Evolutionary conservation across 2,329 filamentous ascomycete genomes (phyloP), one percentile per base, ranked within the genome.

Genomic region (Teratosphaeria gauchensis): DNA sequence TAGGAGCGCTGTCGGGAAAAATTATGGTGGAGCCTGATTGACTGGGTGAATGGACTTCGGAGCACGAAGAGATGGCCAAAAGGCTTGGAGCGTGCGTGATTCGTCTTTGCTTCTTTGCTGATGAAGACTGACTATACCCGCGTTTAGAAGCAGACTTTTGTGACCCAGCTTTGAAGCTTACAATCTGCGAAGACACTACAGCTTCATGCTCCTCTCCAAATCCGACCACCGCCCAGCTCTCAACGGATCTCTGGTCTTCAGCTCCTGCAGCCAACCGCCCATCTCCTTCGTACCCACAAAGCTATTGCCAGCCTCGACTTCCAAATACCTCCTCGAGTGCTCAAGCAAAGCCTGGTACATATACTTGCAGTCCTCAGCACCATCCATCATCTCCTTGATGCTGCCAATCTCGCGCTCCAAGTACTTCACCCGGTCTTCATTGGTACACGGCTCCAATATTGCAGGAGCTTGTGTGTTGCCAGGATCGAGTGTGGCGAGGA

Each of bases 341-440:
- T 90, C 84, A 28, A 97, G 80, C 55, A 97, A 77, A 4, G 87
- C 87, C 73, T 95, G 89, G 69, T 96, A 95, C 52, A 96, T 88
- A 83, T 90, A 94, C 74, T 96, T 95, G 72, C 84, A 87, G 66
- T 88, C 84, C 63, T 84, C 78, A 4, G 82, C 92, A 63, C 82
- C 83, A 32, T 71, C 69, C 16, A 38, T 35, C 70, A 86, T 82
- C 21, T 85, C 83, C 82, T 82, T 82, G 61, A 96, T 85, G 58
- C 84, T 84, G n/a, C 84, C 82, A 24, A 95, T 81, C 71, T 96
- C 90, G 32, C 80, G 76, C 31, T 77, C 77, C 8, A 95, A 75
- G 67, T 92, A 91, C 2, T 77, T 72, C 35, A 83, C 71, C 54
- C 88, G 84, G 58, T 92, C 83, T 8, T 80, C 74, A 5, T 77